Percentiles rank a stretch among this genome's conserved stretches.
Conservation (phyloP, 805 yeast species). For the Lipomyces starkeyi region DNA sequence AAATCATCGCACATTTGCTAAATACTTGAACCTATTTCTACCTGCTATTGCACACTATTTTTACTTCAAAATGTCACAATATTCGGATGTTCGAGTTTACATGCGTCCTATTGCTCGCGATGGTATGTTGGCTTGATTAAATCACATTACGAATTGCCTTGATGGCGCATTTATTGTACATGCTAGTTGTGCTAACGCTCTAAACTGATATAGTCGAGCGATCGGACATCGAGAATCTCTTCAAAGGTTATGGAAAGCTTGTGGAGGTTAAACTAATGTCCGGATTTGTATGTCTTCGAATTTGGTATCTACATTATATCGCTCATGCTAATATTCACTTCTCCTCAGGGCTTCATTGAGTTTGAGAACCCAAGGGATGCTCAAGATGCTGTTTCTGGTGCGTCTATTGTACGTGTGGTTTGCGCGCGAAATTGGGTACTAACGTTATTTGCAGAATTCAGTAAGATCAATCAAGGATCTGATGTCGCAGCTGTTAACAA, state of each 20-base stretch:
- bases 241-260: slow-evolving; percentile 58
- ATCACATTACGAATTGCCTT: neutral
- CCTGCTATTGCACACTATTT: neutral
- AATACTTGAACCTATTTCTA: neutral
- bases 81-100: slow-evolving; percentile 37
- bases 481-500: neutral
- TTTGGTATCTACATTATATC: neutral
- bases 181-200: neutral
- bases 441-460: slow-evolving; percentile 27
- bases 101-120: slow-evolving; percentile 38
- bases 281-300: slow-evolving; percentile 41
- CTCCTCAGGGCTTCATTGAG: slow-evolving; percentile 44
- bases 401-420: neutral
- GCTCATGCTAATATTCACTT: neutral
- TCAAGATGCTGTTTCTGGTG: slow-evolving; percentile 40
- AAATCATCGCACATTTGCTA: neutral
- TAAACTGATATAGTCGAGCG: slow-evolving; percentile 30
- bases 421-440: neutral
- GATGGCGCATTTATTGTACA: neutral
- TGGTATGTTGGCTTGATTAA: slow-evolving; percentile 23
- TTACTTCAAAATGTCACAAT: slow-evolving; percentile 20
- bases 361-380: slow-evolving; percentile 45
- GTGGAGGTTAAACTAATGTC: slow-evolving; percentile 62
- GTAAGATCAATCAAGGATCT: slow-evolving; percentile 18
- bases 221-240: slow-evolving; percentile 56